Evolutionary conservation across 2,329 filamentous ascomycete species (phyloP).

Genomic region (Metarhizium robertsii): DNA sequence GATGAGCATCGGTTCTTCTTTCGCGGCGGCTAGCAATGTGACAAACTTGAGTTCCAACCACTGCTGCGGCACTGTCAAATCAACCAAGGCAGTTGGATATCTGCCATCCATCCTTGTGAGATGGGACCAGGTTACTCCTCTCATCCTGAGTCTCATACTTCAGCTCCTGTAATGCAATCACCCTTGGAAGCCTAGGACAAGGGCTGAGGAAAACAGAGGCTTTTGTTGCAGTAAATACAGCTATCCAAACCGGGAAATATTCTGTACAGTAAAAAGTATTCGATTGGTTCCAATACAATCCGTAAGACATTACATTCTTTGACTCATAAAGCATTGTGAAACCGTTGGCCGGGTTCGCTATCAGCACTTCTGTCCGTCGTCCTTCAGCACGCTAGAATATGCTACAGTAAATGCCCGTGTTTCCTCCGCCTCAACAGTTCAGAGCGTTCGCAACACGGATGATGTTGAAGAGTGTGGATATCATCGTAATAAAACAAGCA

Average conservation of each 20-base stretch:
- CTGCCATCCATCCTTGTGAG: too few species aligned
- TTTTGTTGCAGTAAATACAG: not conserved
- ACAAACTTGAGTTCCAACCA: too few species aligned
- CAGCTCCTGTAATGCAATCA: too few species aligned
- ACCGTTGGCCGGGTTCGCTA: not conserved
- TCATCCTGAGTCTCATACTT: too few species aligned
- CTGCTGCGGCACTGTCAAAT: too few species aligned
- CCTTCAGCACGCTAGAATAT: not conserved
- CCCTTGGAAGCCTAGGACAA: too few species aligned
- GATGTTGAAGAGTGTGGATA: conserved; percentile 1
- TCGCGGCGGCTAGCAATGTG: too few species aligned
- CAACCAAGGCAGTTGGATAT: too few species aligned
- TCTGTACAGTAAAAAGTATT: not conserved
- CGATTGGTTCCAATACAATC: not conserved
- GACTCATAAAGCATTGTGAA: conserved; percentile 1
- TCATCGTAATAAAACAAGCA: conserved; percentile 2
- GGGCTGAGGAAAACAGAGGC: too few species aligned
- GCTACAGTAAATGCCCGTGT: not conserved
- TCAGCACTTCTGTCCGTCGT: not conserved
- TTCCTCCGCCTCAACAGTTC: not conserved
- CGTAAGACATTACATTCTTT: conserved; percentile 4
- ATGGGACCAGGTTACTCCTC: too few species aligned
- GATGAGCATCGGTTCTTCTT: too few species aligned
- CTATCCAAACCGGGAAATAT: not conserved
- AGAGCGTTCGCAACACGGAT: not conserved